Conservation (phyloP, 495 filamentous ascomycete genomes). For the Lophiotrema nucula region DNA sequence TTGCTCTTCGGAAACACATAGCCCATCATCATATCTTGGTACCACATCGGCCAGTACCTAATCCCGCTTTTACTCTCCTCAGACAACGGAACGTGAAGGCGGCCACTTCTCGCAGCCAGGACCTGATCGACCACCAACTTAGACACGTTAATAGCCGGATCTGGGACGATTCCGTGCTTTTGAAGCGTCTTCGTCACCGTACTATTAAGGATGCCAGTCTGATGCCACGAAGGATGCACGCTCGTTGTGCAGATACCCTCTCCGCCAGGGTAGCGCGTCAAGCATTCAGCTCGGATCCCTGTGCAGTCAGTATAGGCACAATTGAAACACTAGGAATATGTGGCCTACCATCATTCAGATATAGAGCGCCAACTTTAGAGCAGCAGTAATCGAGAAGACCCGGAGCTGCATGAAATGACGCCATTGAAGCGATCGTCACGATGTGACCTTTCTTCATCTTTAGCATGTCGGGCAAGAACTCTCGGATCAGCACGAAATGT, state of each 20-base stretch:
- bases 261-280: constrained; percentile 26
- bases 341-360: constrained; percentile 48
- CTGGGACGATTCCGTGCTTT: background rate
- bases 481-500: constrained; percentile 55
- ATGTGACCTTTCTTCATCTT: constrained; percentile 59
- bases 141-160: constrained; percentile 11
- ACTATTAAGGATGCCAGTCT: constrained; percentile 24
- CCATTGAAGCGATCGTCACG: constrained; percentile 55
- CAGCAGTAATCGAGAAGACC: constrained; percentile 55
- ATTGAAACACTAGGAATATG: background rate
- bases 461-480: constrained; percentile 62
- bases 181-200: constrained; percentile 17
- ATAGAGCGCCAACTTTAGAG: constrained; percentile 56
- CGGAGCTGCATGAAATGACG: constrained; percentile 50
- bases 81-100: background rate
- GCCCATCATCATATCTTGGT: constrained; percentile 1
- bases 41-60: constrained; percentile 1
- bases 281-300: constrained; percentile 15
- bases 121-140: constrained; percentile 19
- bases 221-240: constrained; percentile 40
- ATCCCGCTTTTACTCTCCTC: background rate
- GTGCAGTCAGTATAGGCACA: background rate
- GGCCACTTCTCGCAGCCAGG: constrained; percentile 11
- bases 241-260: constrained; percentile 33
- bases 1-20: constrained; percentile 5